Base-by-base conservation (phyloP, 208 protist species). In the Naegleria fowleri region DNA sequence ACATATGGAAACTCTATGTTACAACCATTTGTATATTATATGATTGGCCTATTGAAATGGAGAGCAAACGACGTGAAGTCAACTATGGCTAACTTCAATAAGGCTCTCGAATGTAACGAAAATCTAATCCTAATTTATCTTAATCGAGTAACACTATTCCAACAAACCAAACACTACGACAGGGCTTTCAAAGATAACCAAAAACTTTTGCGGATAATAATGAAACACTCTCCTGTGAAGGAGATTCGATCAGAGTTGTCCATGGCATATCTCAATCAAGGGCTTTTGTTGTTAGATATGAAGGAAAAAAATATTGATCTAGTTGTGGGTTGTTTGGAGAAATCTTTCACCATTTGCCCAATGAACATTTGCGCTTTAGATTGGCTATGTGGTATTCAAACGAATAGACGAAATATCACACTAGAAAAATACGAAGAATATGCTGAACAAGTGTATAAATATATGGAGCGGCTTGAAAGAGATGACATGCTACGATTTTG, bases 381-480 rank as follows among this genome's bases (percentile, higher is more conserved):
- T 33, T 79, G 67, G 67, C n/a, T 79, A 33, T 79, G 67, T 79
- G 67, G 67, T 36, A 79, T 79, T 36, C 67, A 79, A 79, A 79
- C 29, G n/a, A 79, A 36, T 9, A 79, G 67, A 36, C 0, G 25
- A 79, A 13, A 25, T 9, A 25, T 79, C 5, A 36, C 67, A 5
- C 9, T 79, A 79, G 67, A 79, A n/a, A 79, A 79, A 33, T 79
- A 79, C 9, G 29, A 29, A 36, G n/a, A 36, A 1, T 79, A 79
- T 79, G 67, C 67, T 36, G 29, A 36, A 36, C 16, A 79, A 79
- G 67, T 79, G 0, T 79, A 36, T 29, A 25, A 79, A 33, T 36
- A 79, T 33, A 36, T 79, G 29, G 67, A 36, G 36, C 19, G 29
- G 9, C n/a, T 79, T 6, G 67, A 79, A 79, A 79, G 67, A 36